These are phyloP conservation scores for Luvunga scandens DNA, from an alignment of 345 rosid species.

Conservation along the genomic window DNA sequence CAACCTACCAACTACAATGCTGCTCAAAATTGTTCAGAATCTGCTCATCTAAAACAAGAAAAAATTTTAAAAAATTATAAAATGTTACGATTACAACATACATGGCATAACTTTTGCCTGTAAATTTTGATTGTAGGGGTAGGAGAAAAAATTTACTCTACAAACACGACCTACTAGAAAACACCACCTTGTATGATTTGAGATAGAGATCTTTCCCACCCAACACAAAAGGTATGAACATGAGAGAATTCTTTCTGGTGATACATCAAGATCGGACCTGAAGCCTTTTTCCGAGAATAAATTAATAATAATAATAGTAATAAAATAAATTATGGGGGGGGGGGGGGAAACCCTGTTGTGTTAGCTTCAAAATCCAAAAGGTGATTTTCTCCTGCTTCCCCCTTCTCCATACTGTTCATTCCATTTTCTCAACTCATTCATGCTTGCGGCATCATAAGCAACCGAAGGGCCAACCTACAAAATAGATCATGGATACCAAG, in stretches of 20 bases:
- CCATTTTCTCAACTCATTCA: conserved; percentile 98
- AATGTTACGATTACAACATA: neutral
- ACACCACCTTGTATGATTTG: neutral
- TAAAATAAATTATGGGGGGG: no score
- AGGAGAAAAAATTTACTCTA: neutral
- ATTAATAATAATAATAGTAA: neutral
- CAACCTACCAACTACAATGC: neutral
- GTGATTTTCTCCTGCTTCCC: conserved; percentile 81
- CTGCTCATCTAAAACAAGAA: no score
- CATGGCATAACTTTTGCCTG: conserved; percentile 9
- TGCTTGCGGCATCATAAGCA: conserved; percentile 80
- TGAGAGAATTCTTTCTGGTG: neutral
- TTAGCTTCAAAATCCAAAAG: conserved; percentile 69
- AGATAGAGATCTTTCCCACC: neutral
- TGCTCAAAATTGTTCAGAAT: neutral
- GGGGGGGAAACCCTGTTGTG: neutral
- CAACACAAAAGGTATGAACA: neutral
- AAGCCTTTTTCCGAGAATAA: neutral
- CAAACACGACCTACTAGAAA: neutral
- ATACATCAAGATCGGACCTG: neutral
- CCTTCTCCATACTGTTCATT: conserved; percentile 98
- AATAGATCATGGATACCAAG: neutral
- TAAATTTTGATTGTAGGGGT: neutral
- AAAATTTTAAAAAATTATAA: neutral
- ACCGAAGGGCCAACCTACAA: conserved; percentile 90